Conservation (phyloP, 139 green algal species). For the Tetradesmus obliquus region DNA sequence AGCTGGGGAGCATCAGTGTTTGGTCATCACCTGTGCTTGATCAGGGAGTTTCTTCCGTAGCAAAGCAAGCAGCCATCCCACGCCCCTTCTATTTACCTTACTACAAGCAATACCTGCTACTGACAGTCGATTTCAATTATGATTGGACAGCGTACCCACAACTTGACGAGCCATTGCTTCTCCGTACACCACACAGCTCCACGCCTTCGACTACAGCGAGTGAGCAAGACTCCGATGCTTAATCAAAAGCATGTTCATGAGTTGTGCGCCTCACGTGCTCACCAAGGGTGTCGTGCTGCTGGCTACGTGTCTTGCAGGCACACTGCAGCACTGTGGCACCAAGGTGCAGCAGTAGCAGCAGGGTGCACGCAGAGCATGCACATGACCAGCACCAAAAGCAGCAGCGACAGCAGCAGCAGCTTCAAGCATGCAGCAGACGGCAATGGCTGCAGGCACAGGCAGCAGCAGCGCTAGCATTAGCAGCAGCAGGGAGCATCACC, state of each 20-base stretch:
- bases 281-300: not conserved
- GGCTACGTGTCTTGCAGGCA: not conserved
- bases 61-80: too few relatives aligned
- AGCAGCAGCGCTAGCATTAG: not conserved
- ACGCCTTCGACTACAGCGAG: not conserved
- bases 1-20: too few relatives aligned
- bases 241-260: too few relatives aligned
- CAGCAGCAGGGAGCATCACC: not conserved
- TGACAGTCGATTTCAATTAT: not conserved
- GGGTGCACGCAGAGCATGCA: not conserved
- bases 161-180: not conserved
- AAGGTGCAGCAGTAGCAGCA: not conserved
- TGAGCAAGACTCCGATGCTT: not conserved
- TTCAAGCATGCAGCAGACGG: not conserved
- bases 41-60: too few relatives aligned
- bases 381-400: not conserved
- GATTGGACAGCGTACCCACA: not conserved
- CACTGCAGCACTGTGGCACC: not conserved
- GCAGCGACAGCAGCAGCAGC: not conserved
- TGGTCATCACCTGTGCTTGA: too few relatives aligned
- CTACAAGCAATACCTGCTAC: too few relatives aligned
- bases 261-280: too few relatives aligned
- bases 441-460: not conserved
- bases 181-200: not conserved
- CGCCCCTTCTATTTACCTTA: too few relatives aligned